Evolutionary conservation across 2,329 filamentous ascomycete genomes (phyloP), one percentile per base, ranked within the genome.

Genomic region (Calonectria pteridis): DNA sequence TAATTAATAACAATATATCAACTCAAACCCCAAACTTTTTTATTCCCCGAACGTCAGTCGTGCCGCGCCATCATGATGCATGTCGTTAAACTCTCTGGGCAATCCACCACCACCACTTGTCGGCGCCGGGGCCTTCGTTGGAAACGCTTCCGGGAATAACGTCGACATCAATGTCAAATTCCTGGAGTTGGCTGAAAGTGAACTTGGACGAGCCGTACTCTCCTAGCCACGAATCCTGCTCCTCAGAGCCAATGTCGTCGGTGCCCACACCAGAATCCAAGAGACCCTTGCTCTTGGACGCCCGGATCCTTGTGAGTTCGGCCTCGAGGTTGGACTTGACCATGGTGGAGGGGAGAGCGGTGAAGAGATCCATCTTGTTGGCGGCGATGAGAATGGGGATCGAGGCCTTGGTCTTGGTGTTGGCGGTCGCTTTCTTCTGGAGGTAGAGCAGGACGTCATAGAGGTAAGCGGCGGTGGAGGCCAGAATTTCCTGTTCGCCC

Each of bases 281-380:
- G 72, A 99, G 84, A 0, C 95, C 95, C 85, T 94, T 96, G 79
- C 93, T 94, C 82, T 92, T 92, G 50, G 94, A 94, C 71, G 89
- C 88, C 62, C 96, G 91, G 67, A 98, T 93, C 64, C 93, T 91
- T 31, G 93, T 91, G 73, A 98, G 91, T 83, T 98, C 96, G 16
- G 89, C 88, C 85, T 98, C 96, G 18, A 99, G 87, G 76, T 90
- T 91, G 67, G 89, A 89, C 84, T 91, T 93, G 73, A 98, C 94
- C 37, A 97, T 88, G 7, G 90, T 89, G 0, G 94, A 91, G 0
- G 97, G 97, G 66, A 98, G 86, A 10, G 96, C 95, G 0, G 97
- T 98, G 83, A 99, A 99, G 1, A 99, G 89, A 83, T 99, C 97
- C 82, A 95, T 90, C 89, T 99, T 99, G 85, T 98, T 99, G 68